Evolutionary conservation across 192 early-diverging fungal genomes (phyloP), one percentile per base, ranked within the genome.

Genomic region (Backusella australiensis): DNA sequence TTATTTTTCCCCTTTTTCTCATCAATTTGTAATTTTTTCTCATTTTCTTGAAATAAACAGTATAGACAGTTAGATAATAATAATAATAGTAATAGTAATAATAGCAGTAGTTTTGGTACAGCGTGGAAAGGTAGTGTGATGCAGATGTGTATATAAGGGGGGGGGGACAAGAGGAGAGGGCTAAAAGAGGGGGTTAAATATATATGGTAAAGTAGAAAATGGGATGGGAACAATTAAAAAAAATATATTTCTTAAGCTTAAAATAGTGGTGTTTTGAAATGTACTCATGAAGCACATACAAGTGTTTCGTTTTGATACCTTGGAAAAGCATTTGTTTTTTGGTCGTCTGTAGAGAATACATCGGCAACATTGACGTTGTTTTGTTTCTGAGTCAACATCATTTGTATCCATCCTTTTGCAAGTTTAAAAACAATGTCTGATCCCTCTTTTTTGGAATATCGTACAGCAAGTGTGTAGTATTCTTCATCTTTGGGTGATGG

Each of bases 391-490:
- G 26, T 29, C 12, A 72, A 41, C 29, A 72, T 19, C n/a, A 26
- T 46, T 6, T 74, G 72, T 38, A 78, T 73, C 77, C 77, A 78
- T 1, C 66, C 65, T 39, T 42, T 68, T 32, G 70, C 77, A 23
- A 78, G 7, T 56, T 78, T 78, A 53, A 78, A 78, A n/a, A 69
- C 77, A 17, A 49, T 56, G 26, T 26, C 35, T 23, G 77, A 78
- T 3, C 77, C 77, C 68, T 78, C 36, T 26, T 46, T 23, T 39
- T 74, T 68, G 1, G 72, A 74, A 52, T 74, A 78, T 36, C 72
- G 52, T 26, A 78, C 19, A 15, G 72, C 36, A 21, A 74, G 49
- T 19, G 36, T 56, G 11, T 70, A 70, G 36, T 72, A 34, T 3
- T 77, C 68, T 36, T 70, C 53, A 26, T 42, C 38, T 34, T 76